Base-by-base conservation (phyloP, 2,329 filamentous ascomycete species). In the Colletotrichum sp. region DNA sequence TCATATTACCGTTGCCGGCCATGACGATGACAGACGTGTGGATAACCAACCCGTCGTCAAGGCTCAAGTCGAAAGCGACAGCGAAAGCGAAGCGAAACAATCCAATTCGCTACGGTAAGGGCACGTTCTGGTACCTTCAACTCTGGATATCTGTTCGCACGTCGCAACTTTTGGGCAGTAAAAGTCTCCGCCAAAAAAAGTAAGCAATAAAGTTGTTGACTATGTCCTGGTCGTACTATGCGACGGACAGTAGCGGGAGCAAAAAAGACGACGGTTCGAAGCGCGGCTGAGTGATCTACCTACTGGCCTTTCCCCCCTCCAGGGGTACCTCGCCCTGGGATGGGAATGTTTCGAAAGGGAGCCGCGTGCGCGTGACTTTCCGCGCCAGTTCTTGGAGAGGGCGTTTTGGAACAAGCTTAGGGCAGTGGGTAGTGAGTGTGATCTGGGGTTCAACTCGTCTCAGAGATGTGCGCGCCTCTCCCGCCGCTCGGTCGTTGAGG, bases 1-100 rank as follows among this genome's bases (percentile, higher is more conserved):
- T 80, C 75, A 84, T 8, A 36, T 69, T 77, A 70, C 77, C 75
- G 75, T 65, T 62, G 63, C 72, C 67, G 26, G 77, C 68, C 77
- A 78, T 78, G 67, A 24, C 39, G 16, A 44, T 21, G 32, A 16
- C 12, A 26, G 62, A 28, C 30, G 34, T 64, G 55, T 13, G 55
- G 64, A 12, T 55, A 52, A 34, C 36, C 36, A 39, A 39, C 36
- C 59, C 24, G 44, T 26, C 30, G 26, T 36, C 30, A 21, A 39
- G 21, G 68, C 36, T 39, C 32, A 66, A 52, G 34, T 71, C 70
- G 71, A 74, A 59, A 74, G 70, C 74, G 71, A 74, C 44, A 62
- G 30, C 63, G 62, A n/a, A 24, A 34, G 6, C 49, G 30, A 36
- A 64, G 30, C n/a, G 32, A 44, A 44, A 44, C 6, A 32, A 8